A percentile compares a stretch with the other conserved stretches of the same genome.
phyloP scores from a whole-genome alignment of 306 rosid genomes.

The Casuarina equisetifolia region DNA sequence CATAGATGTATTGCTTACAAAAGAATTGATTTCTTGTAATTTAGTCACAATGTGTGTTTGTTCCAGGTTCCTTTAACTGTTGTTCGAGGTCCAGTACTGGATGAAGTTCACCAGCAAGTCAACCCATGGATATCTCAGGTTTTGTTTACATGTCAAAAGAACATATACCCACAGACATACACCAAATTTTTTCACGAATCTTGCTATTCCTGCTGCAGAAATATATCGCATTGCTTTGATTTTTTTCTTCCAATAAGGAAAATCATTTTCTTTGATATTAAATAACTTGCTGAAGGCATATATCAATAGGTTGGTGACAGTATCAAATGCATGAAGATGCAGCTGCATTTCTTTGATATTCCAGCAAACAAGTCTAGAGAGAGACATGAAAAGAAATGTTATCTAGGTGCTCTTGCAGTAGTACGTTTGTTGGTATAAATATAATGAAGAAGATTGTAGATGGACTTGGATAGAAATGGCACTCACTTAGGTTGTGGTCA shows the following conservation, averaged over 20 bases:
- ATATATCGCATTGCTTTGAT: background rate
- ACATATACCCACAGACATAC: background rate
- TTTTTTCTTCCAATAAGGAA: background rate
- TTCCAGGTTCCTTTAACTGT: slow-evolving; percentile 42
- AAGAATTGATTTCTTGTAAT: slow-evolving; percentile 16
- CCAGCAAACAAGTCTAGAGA: background rate
- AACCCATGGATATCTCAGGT: slow-evolving; percentile 66
- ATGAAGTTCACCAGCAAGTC: slow-evolving; percentile 56
- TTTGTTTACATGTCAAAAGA: slow-evolving; percentile 13
- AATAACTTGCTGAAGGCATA: background rate
- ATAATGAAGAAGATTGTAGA: background rate
- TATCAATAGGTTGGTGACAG: background rate
- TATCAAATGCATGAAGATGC: background rate
- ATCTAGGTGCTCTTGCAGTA: background rate
- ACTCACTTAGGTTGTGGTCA: background rate
- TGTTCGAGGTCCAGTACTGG: slow-evolving; percentile 48
- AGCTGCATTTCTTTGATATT: slow-evolving; percentile 1
- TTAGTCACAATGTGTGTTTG: slow-evolving; percentile 11
- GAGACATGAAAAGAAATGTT: background rate
- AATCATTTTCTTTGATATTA: background rate
- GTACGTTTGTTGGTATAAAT: background rate
- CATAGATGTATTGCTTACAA: slow-evolving; percentile 5
- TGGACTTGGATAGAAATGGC: background rate
- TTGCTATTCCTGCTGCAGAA: background rate
- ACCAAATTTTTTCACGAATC: background rate